Evolutionary conservation across 2,329 filamentous ascomycete species (phyloP).

Genomic region (Ophiostoma novo-ulmi): DNA sequence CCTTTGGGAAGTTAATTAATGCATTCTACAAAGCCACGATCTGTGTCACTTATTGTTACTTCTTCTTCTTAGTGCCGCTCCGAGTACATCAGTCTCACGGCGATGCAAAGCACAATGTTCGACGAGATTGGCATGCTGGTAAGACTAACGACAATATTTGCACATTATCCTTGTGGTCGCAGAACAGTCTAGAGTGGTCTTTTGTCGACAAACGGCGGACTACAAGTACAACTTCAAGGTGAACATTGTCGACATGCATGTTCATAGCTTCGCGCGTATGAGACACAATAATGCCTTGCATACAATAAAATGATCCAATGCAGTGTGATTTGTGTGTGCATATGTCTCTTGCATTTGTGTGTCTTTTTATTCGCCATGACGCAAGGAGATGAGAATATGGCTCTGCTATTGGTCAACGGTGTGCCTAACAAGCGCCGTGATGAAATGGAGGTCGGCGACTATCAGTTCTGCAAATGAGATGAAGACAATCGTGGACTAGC

Average conservation of each 20-base stretch:
- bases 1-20: too few species aligned
- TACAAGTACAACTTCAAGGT: background rate
- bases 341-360: background rate
- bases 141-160: background rate
- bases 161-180: background rate
- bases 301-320: background rate
- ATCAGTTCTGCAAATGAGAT: background rate
- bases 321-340: slow-evolving; percentile 1
- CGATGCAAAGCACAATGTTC: background rate
- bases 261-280: background rate
- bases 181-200: too few species aligned
- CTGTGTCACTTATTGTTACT: too few species aligned
- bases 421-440: slow-evolving; percentile 13
- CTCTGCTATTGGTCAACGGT: slow-evolving; percentile 1
- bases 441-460: slow-evolving; percentile 11
- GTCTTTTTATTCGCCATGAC: background rate
- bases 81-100: background rate
- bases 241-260: background rate
- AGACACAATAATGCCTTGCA: background rate
- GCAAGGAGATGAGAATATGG: background rate
- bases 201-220: background rate
- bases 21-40: too few species aligned
- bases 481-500: background rate
- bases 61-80: background rate
- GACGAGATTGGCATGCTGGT: background rate